Evolutionary conservation across 345 rosid genomes (phyloP), one percentile per base, ranked within the genome.

Genomic region (Lepidium africanum): DNA sequence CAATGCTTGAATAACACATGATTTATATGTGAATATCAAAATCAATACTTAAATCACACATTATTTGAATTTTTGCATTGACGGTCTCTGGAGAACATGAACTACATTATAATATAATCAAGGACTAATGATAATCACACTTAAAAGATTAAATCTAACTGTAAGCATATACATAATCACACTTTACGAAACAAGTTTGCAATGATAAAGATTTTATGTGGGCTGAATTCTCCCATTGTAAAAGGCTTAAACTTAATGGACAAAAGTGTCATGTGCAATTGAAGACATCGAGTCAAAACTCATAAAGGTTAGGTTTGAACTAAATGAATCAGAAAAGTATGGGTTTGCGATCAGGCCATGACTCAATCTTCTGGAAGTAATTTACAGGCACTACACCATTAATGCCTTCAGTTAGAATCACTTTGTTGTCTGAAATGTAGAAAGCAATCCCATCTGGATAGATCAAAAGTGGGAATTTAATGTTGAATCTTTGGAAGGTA

Each of bases 321-420:
- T 49, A 59, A 11, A 65, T 53, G 36, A 38, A 58, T 73, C 67
- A 74, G 65, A 84, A 84, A 7, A 83, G 81, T 32, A 91, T 68
- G 3, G 78, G 63, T 48, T 52, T 69, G 25, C 88, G 72, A 55
- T 76, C 84, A 14, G 99, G 97, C 96, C 96, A 90, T 19, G 92
- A 84, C 70, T 84, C 89, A 5, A 88, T 87, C 84, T 85, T 88
- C 54, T 86, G 82, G 3, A 93, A 83, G 79, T 79, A 93, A 45
- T 80, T 74, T 6, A 72, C 82, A 3, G 96, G 96, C 30, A 91
- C 87, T 3, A 82, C 82, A 47, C 99, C 99, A 61, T 87, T 82
- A 46, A 88, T 83, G 46, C 99, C 99, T 79, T 93, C 97, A 2
- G 95, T 91, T 78, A 93, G 69, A 38, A 90, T 80, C 81, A 93